These are phyloP conservation scores for Blastosporella zonata DNA, from an alignment of 1,284 basidiomycete species.

Conservation along the genomic window DNA sequence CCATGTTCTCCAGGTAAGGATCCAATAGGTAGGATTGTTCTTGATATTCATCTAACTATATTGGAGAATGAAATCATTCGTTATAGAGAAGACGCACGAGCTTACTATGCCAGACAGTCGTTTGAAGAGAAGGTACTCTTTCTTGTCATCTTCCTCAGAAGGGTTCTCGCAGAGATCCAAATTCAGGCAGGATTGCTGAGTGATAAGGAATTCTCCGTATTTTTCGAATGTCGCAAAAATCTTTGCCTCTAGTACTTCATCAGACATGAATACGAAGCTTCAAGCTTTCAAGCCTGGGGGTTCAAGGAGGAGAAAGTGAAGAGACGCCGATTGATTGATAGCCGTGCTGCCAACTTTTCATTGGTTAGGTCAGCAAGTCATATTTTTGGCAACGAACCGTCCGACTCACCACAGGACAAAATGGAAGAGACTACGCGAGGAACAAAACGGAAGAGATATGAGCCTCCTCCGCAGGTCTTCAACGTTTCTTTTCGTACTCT, in stretches of 20 bases:
- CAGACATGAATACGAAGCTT: conserved; percentile 17
- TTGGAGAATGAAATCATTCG: background rate
- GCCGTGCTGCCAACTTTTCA: no score
- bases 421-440: conserved; percentile 21
- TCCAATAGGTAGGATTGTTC: conserved; percentile 95
- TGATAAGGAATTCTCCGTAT: conserved; percentile 52
- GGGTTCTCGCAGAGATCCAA: conserved; percentile 47
- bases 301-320: no score
- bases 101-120: conserved; percentile 46
- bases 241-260: conserved; percentile 41
- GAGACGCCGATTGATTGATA: no score
- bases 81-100: conserved; percentile 10
- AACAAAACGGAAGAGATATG: conserved; percentile 41
- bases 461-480: conserved; percentile 31
- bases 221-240: conserved; percentile 60
- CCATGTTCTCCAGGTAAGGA: conserved; percentile 85
- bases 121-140: conserved; percentile 39
- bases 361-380: background rate
- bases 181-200: conserved; percentile 52
- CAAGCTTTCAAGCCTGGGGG: no score
- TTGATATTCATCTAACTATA: conserved; percentile 86
- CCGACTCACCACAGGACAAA: background rate
- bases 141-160: conserved; percentile 44
- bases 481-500: background rate
- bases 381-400: background rate